A percentile compares a stretch with the other conserved stretches of the same genome.
Conservation (phyloP, 1,139 yeast genomes). For the Lodderomyces jiufengensis region DNA sequence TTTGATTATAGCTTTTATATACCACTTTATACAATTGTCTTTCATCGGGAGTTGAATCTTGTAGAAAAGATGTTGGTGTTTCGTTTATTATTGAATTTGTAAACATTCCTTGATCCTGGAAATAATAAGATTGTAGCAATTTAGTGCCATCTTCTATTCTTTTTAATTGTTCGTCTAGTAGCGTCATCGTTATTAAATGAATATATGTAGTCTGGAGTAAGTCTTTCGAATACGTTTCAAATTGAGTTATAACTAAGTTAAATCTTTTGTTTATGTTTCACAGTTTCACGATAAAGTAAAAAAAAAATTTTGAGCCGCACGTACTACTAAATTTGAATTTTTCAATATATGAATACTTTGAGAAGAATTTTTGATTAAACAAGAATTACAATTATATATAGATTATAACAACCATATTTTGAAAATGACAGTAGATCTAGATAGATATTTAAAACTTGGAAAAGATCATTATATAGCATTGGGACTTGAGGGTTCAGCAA, state of each 20-base stretch:
- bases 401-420: background rate
- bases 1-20: background rate
- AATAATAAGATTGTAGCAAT: constrained; percentile 30
- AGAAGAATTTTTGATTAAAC: too few relatives aligned
- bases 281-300: too few relatives aligned
- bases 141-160: constrained; percentile 21
- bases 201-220: too few relatives aligned
- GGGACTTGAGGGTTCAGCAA: constrained; percentile 96
- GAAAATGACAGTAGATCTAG: constrained; percentile 34
- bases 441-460: constrained; percentile 38
- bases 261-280: constrained; percentile 11
- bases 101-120: constrained; percentile 56
- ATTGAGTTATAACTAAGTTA: too few relatives aligned
- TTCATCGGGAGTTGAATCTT: constrained; percentile 59
- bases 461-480: constrained; percentile 62
- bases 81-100: constrained; percentile 57
- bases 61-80: constrained; percentile 54
- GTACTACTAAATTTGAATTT: background rate
- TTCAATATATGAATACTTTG: too few relatives aligned
- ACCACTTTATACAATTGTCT: constrained; percentile 41
- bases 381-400: too few relatives aligned
- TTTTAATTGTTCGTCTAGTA: constrained; percentile 21
- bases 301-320: too few relatives aligned
- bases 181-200: constrained; percentile 16
- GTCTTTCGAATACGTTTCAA: too few relatives aligned